Conservation (phyloP, 768 basidiomycete species). For the Pisolithus marmoratus region DNA sequence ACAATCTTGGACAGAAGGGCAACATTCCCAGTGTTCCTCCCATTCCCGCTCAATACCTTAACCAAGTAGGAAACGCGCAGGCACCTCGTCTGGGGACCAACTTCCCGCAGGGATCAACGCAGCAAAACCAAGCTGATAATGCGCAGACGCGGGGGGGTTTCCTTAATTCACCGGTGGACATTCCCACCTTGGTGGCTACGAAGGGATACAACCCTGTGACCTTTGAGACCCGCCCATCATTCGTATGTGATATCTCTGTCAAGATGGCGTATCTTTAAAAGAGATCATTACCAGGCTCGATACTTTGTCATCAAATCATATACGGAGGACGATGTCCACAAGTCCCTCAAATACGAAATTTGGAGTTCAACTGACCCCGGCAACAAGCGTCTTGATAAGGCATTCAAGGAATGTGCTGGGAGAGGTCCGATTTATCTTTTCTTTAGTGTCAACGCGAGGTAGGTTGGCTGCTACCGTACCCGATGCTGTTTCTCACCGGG, state of each 20-base stretch:
- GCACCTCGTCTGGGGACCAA: constrained; percentile 34
- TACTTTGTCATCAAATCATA: constrained; percentile 99
- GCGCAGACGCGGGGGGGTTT: constrained; percentile 42
- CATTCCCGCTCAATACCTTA: constrained; percentile 69
- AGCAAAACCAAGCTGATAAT: constrained; percentile 23
- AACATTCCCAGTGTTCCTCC: constrained; percentile 62
- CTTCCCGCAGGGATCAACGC: constrained; percentile 26
- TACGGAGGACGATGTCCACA: constrained; percentile 98
- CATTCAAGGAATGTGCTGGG: constrained; percentile 91
- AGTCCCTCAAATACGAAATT: constrained; percentile 95
- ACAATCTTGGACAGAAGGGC: constrained; percentile 35
- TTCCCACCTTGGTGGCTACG: constrained; percentile 74
- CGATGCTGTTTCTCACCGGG: constrained; percentile 2
- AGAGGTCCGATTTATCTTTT: constrained; percentile 96
- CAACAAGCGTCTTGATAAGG: constrained; percentile 95
- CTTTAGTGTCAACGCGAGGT: constrained; percentile 95
- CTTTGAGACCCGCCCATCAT: constrained; percentile 77
- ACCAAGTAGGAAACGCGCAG: constrained; percentile 38
- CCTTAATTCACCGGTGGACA: constrained; percentile 69
- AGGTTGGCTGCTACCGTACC: constrained; percentile 1
- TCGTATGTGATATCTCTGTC: constrained; percentile 43
- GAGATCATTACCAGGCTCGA: constrained; percentile 51
- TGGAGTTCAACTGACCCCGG: constrained; percentile 98
- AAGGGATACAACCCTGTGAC: constrained; percentile 89
- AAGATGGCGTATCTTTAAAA: background rate